Conservation (phyloP, 129 eudicot species). For the Heracleum sosnowskyi region DNA sequence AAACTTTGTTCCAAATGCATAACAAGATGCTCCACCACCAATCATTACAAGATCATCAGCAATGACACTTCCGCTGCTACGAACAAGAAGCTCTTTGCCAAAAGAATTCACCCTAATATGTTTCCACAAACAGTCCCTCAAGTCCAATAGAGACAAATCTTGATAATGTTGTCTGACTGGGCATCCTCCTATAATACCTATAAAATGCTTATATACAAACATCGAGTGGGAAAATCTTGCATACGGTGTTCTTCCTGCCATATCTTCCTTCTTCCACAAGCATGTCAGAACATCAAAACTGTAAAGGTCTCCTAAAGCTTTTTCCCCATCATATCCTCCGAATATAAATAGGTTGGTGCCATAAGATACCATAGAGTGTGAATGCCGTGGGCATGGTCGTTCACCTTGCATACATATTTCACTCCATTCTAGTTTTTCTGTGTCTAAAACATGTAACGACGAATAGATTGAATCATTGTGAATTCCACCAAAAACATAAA, state of each 20-base stretch:
- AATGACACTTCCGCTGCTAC: slow-evolving; percentile 61
- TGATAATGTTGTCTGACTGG: slow-evolving; percentile 69
- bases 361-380: slow-evolving; percentile 67
- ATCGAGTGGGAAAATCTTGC: slow-evolving; percentile 89
- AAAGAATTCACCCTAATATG: slow-evolving; percentile 41
- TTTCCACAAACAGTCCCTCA: slow-evolving; percentile 49
- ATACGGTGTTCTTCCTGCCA: slow-evolving; percentile 52
- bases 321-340: slow-evolving; percentile 82
- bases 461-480: slow-evolving; percentile 42
- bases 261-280: slow-evolving; percentile 56
- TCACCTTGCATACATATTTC: slow-evolving; percentile 51
- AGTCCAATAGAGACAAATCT: slow-evolving; percentile 51
- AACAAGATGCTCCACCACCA: slow-evolving; percentile 97
- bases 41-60: slow-evolving; percentile 65
- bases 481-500: slow-evolving; percentile 84
- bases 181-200: slow-evolving; percentile 93
- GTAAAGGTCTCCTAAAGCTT: slow-evolving; percentile 68
- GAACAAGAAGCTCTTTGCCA: slow-evolving; percentile 74
- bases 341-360: slow-evolving; percentile 53
- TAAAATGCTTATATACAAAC: slow-evolving; percentile 65
- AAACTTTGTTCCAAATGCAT: slow-evolving; percentile 97
- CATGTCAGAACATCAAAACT: slow-evolving; percentile 55
- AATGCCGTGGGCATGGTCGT: slow-evolving; percentile 84
- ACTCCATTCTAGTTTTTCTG: slow-evolving; percentile 48
- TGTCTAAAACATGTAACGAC: slow-evolving; percentile 55